Conservation (phyloP, 345 rosid genomes). For the Lumnitzera racemosa region DNA sequence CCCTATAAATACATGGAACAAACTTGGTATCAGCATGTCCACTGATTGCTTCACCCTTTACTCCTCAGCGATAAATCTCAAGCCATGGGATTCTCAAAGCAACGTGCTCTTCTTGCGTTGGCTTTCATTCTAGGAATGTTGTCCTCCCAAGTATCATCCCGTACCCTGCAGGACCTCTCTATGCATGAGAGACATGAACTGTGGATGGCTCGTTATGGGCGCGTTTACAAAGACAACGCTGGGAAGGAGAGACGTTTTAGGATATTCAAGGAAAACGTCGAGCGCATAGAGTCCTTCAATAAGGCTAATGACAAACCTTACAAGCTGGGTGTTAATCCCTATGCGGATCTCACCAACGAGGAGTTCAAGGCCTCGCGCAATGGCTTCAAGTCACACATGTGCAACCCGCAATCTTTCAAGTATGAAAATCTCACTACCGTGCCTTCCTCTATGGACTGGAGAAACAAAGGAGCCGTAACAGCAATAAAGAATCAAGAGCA, state of each 20-base stretch:
- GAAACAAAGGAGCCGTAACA: constrained; percentile 29
- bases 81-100: constrained; percentile 10
- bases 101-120: constrained; percentile 9
- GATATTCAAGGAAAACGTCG: constrained; percentile 19
- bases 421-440: constrained; percentile 16
- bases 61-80: too few relatives aligned
- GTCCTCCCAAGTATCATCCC: constrained; percentile 10
- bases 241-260: constrained; percentile 14
- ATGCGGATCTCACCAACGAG: constrained; percentile 26
- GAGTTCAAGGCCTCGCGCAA: constrained; percentile 23
- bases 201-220: constrained; percentile 28
- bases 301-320: constrained; percentile 8
- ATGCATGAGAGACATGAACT: constrained; percentile 18
- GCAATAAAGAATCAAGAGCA: constrained; percentile 38
- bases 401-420: neutral
- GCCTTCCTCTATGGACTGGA: constrained; percentile 34
- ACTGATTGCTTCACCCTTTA: too few relatives aligned
- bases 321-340: constrained; percentile 25
- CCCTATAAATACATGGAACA: too few relatives aligned
- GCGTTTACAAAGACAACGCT: constrained; percentile 5
- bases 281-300: constrained; percentile 18
- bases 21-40: too few relatives aligned
- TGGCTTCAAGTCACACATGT: constrained; percentile 8
- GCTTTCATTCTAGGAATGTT: constrained; percentile 13
- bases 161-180: constrained; percentile 10